A percentile compares a stretch with the other conserved stretches of the same genome.
Evolutionary conservation across 2,329 filamentous ascomycete species (phyloP).

Genomic region (Erysiphe pulchra): DNA sequence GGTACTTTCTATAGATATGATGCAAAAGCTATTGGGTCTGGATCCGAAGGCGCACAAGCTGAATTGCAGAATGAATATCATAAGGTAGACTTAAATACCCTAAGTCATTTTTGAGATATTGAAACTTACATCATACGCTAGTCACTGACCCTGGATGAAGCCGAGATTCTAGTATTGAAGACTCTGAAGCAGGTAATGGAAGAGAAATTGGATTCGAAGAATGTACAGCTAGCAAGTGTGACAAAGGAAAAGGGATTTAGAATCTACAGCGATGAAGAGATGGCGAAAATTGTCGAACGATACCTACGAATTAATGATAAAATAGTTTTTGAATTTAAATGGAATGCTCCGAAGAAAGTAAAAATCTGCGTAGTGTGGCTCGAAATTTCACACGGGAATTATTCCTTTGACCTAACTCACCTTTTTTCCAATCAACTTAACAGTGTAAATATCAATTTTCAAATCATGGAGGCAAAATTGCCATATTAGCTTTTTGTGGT

Average conservation of each 20-base stretch:
- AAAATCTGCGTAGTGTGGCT: not conserved
- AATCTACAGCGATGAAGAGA: constrained; percentile 96
- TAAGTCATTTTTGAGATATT: not conserved
- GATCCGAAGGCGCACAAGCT: constrained; percentile 88
- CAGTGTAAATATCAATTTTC: too few species aligned
- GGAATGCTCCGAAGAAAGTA: too few species aligned
- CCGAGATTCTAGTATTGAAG: constrained; percentile 87
- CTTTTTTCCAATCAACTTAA: too few species aligned
- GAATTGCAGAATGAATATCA: constrained; percentile 98
- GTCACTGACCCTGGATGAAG: constrained; percentile 77
- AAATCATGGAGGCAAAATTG: too few species aligned
- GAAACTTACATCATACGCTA: constrained; percentile 14
- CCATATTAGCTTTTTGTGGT: too few species aligned
- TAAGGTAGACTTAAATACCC: constrained; percentile 27
- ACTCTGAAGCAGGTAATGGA: constrained; percentile 99
- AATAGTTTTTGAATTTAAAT: too few species aligned
- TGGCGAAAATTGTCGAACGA: constrained; percentile 75
- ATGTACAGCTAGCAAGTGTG: constrained; percentile 91
- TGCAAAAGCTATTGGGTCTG: constrained; percentile 93
- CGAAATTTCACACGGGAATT: not conserved
- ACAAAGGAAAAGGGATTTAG: constrained; percentile 95
- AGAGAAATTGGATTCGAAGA: constrained; percentile 97
- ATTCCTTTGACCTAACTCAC: too few species aligned
- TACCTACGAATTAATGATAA: constrained; percentile 32
- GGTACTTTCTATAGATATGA: constrained; percentile 98